Conservation (phyloP, 257 asterid genomes). For the Solanum dulcamara region DNA sequence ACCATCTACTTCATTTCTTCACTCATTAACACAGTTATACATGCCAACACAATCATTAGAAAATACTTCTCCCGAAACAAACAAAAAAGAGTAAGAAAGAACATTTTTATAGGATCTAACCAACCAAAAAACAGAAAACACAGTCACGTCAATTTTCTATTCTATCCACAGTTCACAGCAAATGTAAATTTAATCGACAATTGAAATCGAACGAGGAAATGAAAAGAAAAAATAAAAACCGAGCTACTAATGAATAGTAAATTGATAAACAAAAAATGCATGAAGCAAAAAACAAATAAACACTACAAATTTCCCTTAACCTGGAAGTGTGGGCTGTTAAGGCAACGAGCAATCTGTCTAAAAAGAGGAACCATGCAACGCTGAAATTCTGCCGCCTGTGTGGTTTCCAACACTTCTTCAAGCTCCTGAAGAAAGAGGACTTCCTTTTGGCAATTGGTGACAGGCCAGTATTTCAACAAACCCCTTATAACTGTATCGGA, state of each 20-base stretch:
- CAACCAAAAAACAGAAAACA: not conserved
- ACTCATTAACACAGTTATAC: not conserved
- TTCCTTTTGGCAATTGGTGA: constrained; percentile 20
- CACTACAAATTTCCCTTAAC: not conserved
- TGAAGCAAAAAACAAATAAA: not conserved
- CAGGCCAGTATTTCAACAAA: constrained; percentile 22
- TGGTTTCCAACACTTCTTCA: constrained; percentile 20
- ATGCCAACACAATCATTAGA: not conserved
- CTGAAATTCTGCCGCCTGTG: constrained; percentile 19
- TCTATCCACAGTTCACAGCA: not conserved
- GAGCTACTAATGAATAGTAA: not conserved
- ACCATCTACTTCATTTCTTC: not conserved
- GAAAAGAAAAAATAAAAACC: not conserved
- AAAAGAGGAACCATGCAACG: constrained; percentile 24
- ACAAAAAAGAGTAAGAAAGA: not conserved
- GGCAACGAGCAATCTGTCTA: constrained; percentile 21
- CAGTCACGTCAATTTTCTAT: not conserved
- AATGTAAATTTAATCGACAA: not conserved
- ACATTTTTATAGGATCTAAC: not conserved
- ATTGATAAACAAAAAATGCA: not conserved
- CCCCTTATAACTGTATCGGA: constrained; percentile 18
- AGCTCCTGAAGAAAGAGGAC: constrained; percentile 20
- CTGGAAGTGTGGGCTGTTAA: constrained; percentile 25
- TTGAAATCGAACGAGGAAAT: not conserved
- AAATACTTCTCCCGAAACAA: not conserved